These are phyloP conservation scores for Raphanus hybrid DNA, from an alignment of 441 rosid species.

Conservation along the genomic window DNA sequence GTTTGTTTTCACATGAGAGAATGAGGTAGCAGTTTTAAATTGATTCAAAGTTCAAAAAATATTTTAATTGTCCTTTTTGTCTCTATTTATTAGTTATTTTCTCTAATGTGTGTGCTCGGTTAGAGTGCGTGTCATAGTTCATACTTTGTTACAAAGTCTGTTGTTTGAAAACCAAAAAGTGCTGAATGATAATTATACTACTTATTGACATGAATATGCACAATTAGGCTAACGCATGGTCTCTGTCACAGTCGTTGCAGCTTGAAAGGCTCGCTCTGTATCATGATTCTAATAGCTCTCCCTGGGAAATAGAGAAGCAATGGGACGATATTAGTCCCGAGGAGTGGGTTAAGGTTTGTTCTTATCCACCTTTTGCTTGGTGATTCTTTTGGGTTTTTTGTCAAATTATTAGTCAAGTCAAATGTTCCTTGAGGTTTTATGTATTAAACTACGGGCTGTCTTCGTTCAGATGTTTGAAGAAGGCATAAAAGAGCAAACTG, in stretches of 20 bases:
- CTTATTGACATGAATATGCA: slow-evolving; percentile 24
- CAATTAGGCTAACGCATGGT: slow-evolving; percentile 41
- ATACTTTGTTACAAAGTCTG: slow-evolving; percentile 23
- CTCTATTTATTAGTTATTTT: slow-evolving; percentile 19
- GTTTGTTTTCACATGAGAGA: slow-evolving; percentile 4
- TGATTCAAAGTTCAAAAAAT: neutral
- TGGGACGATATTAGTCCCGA: slow-evolving; percentile 94
- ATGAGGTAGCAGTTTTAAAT: slow-evolving; percentile 20
- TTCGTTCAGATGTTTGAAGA: slow-evolving; percentile 87
- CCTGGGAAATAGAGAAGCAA: slow-evolving; percentile 82
- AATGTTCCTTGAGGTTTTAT: no score
- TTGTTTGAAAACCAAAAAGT: slow-evolving; percentile 17
- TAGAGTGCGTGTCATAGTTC: slow-evolving; percentile 20
- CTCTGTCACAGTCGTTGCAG: slow-evolving; percentile 78
- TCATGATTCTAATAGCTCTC: slow-evolving; percentile 83
- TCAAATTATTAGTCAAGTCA: neutral
- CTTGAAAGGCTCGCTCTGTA: slow-evolving; percentile 95
- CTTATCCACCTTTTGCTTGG: slow-evolving; percentile 32
- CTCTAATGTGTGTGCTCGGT: slow-evolving; percentile 28
- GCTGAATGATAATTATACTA: slow-evolving; percentile 33
- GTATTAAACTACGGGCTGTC: slow-evolving; percentile 23
- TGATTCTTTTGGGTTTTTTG: slow-evolving; percentile 7
- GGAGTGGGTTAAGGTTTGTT: slow-evolving; percentile 96
- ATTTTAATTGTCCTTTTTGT: slow-evolving; percentile 1
- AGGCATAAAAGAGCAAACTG: slow-evolving; percentile 78